A percentile compares a stretch with the other conserved stretches of the same genome.
phyloP scores from a whole-genome alignment of 768 basidiomycete species.

The Tulasnella sp. region DNA sequence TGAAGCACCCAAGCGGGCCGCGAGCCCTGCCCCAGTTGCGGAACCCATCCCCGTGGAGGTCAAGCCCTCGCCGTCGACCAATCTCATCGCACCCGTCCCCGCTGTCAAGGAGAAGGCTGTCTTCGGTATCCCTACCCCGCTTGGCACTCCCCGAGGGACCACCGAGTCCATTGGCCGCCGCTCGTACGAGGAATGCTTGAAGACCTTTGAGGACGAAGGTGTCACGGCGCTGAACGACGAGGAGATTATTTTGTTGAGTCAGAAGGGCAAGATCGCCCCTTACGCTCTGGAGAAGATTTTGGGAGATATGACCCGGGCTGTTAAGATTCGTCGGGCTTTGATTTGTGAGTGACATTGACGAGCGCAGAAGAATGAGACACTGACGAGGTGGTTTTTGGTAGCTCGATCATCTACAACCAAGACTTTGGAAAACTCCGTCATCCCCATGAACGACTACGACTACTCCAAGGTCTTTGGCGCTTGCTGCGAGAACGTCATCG shows the following conservation, averaged over 20 bases:
- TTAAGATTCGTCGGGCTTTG: slow-evolving; percentile 71
- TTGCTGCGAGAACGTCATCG: slow-evolving; percentile 98
- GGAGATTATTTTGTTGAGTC: slow-evolving; percentile 77
- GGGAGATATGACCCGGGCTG: slow-evolving; percentile 80
- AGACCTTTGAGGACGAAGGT: slow-evolving; percentile 64
- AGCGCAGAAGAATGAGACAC: not conserved
- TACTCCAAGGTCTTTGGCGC: slow-evolving; percentile 90
- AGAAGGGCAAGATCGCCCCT: slow-evolving; percentile 87
- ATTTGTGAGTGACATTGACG: slow-evolving; percentile 50
- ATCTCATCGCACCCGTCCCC: not conserved
- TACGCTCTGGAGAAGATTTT: slow-evolving; percentile 93
- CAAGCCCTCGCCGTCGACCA: not conserved
- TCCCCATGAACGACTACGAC: slow-evolving; percentile 81
- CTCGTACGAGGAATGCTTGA: slow-evolving; percentile 63
- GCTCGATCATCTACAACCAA: slow-evolving; percentile 77
- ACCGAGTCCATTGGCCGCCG: slow-evolving; percentile 25
- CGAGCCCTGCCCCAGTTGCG: not conserved
- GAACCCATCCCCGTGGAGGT: not conserved
- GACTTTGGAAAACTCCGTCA: slow-evolving; percentile 69
- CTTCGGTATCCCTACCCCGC: not conserved
- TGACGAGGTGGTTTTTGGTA: slow-evolving; percentile 23
- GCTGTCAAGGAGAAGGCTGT: not conserved
- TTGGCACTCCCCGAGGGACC: slow-evolving; percentile 9
- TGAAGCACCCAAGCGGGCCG: not conserved
- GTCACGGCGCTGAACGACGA: slow-evolving; percentile 72